Conservation (phyloP, 257 asterid genomes). For the Solanum gandarillasii region DNA sequence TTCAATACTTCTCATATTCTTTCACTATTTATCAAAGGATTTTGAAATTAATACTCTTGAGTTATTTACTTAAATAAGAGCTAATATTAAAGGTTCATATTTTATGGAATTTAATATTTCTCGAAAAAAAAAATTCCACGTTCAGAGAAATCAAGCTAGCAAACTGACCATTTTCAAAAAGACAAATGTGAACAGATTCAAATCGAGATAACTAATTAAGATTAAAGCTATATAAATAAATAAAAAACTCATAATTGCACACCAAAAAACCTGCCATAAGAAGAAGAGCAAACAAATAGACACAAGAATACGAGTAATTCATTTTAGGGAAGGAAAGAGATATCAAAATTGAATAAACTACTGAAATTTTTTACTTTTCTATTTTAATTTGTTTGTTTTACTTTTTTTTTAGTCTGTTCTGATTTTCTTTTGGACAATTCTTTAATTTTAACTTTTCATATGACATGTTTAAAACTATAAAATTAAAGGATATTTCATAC, state of each 20-base stretch:
- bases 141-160: neutral
- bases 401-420: too few relatives aligned
- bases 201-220: neutral
- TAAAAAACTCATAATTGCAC: neutral
- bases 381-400: too few relatives aligned
- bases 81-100: neutral
- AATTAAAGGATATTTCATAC: too few relatives aligned
- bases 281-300: neutral
- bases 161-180: neutral
- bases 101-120: neutral
- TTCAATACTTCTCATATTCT: neutral
- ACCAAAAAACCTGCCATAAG: neutral
- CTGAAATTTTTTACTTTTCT: neutral
- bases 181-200: neutral
- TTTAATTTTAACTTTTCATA: too few relatives aligned
- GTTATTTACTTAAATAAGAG: neutral
- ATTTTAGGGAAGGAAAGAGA: neutral
- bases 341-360: neutral
- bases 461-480: too few relatives aligned
- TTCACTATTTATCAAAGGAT: neutral
- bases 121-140: too few relatives aligned
- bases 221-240: neutral
- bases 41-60: neutral
- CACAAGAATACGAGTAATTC: neutral
- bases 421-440: too few relatives aligned